Base-by-base conservation (phyloP, 345 rosid genomes). In the Eucalyptus sideroxylon region DNA sequence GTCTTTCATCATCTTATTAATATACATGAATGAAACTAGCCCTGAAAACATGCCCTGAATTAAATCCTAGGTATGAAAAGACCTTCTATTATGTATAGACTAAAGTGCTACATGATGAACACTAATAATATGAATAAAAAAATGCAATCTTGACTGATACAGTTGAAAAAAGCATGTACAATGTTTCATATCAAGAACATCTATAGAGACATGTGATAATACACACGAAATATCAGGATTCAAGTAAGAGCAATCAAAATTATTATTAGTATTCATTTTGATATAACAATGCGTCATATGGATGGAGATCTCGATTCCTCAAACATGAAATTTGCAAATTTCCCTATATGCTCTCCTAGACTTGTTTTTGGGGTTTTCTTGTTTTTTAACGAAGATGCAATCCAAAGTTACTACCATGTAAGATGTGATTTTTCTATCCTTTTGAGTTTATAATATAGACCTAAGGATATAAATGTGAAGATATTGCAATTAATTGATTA, bases 271-370 rank as follows among this genome's bases (percentile, higher is more conserved):
- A 23, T 56, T 56, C 62, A 24, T 56, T 56, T 56, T 11, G 30
- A 56, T 56, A 56, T 24, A 23, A 56, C 62, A 56, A 24, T 13
- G 0, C 6, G 0, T 0, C 1, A 10, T 56, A 24, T 9, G 3
- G 62, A 0, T 1, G 1, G 30, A 56, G 62, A 24, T 24, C 69
- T 7, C 3, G 17, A 62, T 27, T 62, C 69, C 9, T 62, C 69
- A 12, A 2, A 6, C 34, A 27, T 62, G 69, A 13, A 62, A 62
- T 27, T 3, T 6, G 31, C 69, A 62, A 62, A 13, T 62, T 62
- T 27, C 69, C 31, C 16, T 62, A 62, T 27, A 1, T 30, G 69
- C 9, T 62, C 5, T 4, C 69, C 31, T 13, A 62, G 17, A 62
- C 5, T 27, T 12, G 15, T 27, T 27, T 11, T 62, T 27, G 21